These are phyloP conservation scores for Penicillium pancosmium DNA, from an alignment of 495 filamentous ascomycete species.

Conservation along the genomic window DNA sequence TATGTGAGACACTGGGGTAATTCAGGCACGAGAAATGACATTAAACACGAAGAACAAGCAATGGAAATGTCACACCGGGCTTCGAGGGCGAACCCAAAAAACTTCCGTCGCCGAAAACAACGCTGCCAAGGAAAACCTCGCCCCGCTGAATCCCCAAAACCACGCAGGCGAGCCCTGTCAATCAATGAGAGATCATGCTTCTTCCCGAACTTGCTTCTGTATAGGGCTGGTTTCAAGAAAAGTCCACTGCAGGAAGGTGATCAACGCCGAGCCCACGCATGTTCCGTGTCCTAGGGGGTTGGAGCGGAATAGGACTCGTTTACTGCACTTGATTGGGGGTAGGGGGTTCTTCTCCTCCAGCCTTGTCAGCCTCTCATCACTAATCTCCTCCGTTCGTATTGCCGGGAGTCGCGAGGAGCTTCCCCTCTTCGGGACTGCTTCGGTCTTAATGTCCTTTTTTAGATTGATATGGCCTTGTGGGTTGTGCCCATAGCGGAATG, in stretches of 20 bases:
- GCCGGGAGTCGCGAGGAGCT: background rate
- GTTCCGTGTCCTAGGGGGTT: background rate
- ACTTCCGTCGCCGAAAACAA: background rate
- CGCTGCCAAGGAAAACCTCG: background rate
- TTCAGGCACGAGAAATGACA: background rate
- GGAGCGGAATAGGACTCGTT: background rate
- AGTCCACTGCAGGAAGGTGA: slow-evolving; percentile 1
- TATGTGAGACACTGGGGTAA: background rate
- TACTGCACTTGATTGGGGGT: slow-evolving; percentile 4
- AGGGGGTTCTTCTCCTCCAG: background rate
- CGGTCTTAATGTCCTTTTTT: background rate
- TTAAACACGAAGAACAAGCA: background rate
- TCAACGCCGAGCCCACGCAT: background rate
- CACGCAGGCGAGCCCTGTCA: background rate
- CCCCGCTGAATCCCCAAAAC: background rate
- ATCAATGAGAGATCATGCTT: background rate
- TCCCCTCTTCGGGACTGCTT: background rate
- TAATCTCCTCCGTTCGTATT: background rate
- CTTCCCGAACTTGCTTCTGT: background rate
- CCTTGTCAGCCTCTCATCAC: slow-evolving; percentile 1
- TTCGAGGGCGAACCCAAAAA: background rate
- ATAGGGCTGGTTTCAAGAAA: slow-evolving; percentile 1
- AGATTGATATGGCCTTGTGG: background rate
- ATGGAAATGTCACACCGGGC: background rate
- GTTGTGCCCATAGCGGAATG: background rate